A percentile compares a stretch with the other conserved stretches of the same genome.
These are phyloP conservation scores for Trichoderma sp. DNA, from an alignment of 2,329 filamentous ascomycete genomes.

Conservation along the genomic window DNA sequence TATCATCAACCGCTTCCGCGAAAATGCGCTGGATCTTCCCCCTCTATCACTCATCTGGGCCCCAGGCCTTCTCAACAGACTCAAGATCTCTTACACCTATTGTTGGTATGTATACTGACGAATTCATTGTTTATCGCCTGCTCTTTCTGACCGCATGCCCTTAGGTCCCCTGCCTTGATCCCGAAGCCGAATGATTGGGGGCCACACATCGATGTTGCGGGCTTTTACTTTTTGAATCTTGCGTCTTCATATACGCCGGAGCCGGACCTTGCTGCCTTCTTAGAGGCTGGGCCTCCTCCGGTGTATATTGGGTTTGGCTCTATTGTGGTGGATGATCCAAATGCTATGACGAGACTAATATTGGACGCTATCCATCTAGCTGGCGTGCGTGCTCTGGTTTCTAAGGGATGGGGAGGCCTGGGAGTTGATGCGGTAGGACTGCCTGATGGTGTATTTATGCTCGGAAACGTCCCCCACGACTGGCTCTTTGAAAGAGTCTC, in stretches of 20 bases:
- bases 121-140: no score
- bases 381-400: constrained; percentile 75
- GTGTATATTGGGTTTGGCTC: constrained; percentile 83
- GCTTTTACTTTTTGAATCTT: constrained; percentile 72
- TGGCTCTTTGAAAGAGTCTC: constrained; percentile 83
- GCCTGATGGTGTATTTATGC: constrained; percentile 77
- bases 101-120: constrained; percentile 59
- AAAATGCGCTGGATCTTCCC: constrained; percentile 70
- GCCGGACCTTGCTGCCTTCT: constrained; percentile 62
- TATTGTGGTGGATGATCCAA: constrained; percentile 75
- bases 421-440: constrained; percentile 67
- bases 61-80: constrained; percentile 71
- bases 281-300: constrained; percentile 66
- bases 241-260: constrained; percentile 65
- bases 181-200: constrained; percentile 77
- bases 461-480: constrained; percentile 83
- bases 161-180: constrained; percentile 69
- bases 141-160: background rate
- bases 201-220: constrained; percentile 66
- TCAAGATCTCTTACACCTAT: constrained; percentile 83
- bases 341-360: constrained; percentile 66
- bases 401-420: constrained; percentile 84
- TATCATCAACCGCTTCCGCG: constrained; percentile 83
- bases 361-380: constrained; percentile 66
- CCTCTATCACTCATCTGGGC: constrained; percentile 78